Conservation (phyloP, 2,329 filamentous ascomycete species). For the Tolypocladium paradoxum region DNA sequence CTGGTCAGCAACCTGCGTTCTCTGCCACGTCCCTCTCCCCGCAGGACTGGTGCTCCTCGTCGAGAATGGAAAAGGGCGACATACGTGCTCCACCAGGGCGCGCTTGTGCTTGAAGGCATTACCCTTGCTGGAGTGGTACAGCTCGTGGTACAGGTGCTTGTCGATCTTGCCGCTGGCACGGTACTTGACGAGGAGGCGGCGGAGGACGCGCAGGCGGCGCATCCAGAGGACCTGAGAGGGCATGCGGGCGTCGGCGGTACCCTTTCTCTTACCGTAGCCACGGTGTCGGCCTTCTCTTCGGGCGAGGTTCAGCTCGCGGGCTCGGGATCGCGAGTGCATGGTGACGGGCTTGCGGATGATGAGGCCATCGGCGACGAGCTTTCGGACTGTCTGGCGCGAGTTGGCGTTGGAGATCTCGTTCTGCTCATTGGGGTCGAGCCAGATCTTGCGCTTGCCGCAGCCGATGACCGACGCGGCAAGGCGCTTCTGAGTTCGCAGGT, state of each 20-base stretch:
- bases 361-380: conserved; percentile 98
- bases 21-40: not conserved
- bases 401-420: conserved; percentile 99
- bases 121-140: conserved; percentile 99
- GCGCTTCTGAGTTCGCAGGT: conserved; percentile 99
- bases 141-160: conserved; percentile 99
- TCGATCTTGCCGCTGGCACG: conserved; percentile 99
- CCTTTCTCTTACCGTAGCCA: conserved; percentile 99
- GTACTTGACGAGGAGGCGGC: conserved; percentile 98
- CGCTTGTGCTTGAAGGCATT: conserved; percentile 99
- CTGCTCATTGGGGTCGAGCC: conserved; percentile 99
- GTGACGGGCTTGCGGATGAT: conserved; percentile 99
- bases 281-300: conserved; percentile 94
- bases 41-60: not conserved
- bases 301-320: conserved; percentile 88
- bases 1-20: conserved; percentile 1
- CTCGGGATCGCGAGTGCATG: conserved; percentile 97
- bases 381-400: conserved; percentile 99
- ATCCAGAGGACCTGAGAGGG: conserved; percentile 98
- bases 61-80: conserved; percentile 30
- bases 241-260: conserved; percentile 99
- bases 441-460: conserved; percentile 99
- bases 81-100: conserved; percentile 98
- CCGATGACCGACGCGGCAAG: conserved; percentile 97
- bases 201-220: conserved; percentile 98